Percentiles rank a stretch among this genome's conserved stretches.
Conservation (phyloP, 2,329 filamentous ascomycete genomes). For the Penicillium sp. region DNA sequence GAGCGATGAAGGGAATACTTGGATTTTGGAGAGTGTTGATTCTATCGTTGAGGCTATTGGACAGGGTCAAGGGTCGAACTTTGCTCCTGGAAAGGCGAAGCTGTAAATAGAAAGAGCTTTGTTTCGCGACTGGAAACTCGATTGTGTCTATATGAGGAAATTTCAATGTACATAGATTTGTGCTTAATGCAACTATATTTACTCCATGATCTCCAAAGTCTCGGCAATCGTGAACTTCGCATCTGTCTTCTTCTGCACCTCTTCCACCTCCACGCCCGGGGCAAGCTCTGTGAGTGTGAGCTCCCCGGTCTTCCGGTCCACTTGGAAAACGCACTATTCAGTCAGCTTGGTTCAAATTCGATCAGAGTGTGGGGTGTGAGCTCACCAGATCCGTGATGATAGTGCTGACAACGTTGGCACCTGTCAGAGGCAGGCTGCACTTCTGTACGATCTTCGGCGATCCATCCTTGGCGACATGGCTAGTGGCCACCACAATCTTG, state of each 20-base stretch:
- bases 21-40: conserved; percentile 65
- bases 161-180: background rate
- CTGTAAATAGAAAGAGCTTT: conserved; percentile 22
- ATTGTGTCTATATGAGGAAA: no score
- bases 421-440: conserved; percentile 66
- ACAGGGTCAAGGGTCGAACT: conserved; percentile 53
- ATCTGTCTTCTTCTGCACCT: conserved; percentile 69
- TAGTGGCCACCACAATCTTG: conserved; percentile 71
- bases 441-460: conserved; percentile 66
- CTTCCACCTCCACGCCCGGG: conserved; percentile 67
- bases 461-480: conserved; percentile 70
- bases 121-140: background rate
- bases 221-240: conserved; percentile 66
- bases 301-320: conserved; percentile 61
- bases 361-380: conserved; percentile 15
- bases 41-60: conserved; percentile 55
- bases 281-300: conserved; percentile 65
- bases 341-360: background rate
- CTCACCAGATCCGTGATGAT: conserved; percentile 73
- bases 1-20: conserved; percentile 64
- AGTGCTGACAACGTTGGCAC: conserved; percentile 67
- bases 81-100: conserved; percentile 53
- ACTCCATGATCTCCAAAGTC: conserved; percentile 55
- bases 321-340: conserved; percentile 69
- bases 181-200: conserved; percentile 1